phyloP scores from a whole-genome alignment of 2,329 filamentous ascomycete species.

The Dactylella cylindrospora region DNA sequence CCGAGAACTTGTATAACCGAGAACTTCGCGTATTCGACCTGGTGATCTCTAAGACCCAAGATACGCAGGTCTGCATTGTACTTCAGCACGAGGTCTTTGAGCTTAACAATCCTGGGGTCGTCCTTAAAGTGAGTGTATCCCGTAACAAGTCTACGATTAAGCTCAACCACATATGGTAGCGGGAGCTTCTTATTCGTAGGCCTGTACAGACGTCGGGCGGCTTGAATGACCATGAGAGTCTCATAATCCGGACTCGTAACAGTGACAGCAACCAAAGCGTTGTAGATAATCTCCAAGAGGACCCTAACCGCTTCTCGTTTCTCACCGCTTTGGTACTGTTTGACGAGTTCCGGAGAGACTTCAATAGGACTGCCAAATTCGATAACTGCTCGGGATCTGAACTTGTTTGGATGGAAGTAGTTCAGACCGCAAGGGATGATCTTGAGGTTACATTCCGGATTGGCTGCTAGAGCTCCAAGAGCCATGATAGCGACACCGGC shows the following conservation, averaged over 20 bases:
- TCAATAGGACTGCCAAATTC: conserved; percentile 92
- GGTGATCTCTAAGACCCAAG: conserved; percentile 86
- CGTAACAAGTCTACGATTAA: conserved; percentile 85
- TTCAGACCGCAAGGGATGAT: conserved; percentile 99
- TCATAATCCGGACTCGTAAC: conserved; percentile 93
- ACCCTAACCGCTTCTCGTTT: conserved; percentile 82
- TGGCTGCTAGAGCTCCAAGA: conserved; percentile 79
- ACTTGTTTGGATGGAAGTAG: conserved; percentile 99
- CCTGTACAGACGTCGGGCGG: conserved; percentile 88
- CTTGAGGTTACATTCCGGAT: conserved; percentile 83
- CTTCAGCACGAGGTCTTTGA: conserved; percentile 73
- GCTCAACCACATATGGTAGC: conserved; percentile 85
- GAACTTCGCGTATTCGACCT: conserved; percentile 87
- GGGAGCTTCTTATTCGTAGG: conserved; percentile 91
- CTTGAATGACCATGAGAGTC: conserved; percentile 94
- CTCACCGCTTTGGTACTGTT: conserved; percentile 80
- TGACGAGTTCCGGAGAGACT: conserved; percentile 76
- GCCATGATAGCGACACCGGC: conserved; percentile 98
- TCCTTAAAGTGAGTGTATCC: conserved; percentile 92
- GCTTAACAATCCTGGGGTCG: conserved; percentile 74
- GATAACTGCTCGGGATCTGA: conserved; percentile 89
- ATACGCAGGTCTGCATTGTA: conserved; percentile 88
- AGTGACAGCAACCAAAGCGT: conserved; percentile 81
- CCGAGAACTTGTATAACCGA: conserved; percentile 73
- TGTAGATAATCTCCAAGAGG: conserved; percentile 81